These are phyloP conservation scores for Metschnikowia reukaufii DNA, from an alignment of 805 yeast species.

Conservation along the genomic window DNA sequence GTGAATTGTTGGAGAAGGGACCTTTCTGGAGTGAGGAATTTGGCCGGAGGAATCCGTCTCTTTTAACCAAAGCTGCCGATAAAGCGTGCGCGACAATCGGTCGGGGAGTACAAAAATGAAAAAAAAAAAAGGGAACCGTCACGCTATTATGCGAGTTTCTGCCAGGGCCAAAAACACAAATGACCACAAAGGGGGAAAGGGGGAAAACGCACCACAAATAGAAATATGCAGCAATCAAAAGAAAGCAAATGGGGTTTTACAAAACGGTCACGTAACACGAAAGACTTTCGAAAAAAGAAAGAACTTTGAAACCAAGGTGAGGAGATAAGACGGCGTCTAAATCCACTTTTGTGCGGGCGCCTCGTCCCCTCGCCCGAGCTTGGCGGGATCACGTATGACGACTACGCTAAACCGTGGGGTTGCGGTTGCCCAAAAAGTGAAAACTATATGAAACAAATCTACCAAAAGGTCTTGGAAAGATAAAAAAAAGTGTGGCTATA, in stretches of 20 bases:
- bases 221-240: not conserved
- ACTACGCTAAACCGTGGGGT: not conserved
- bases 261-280: not conserved
- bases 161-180: not conserved
- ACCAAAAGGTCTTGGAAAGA: too few relatives aligned
- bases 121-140: not conserved
- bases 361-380: not conserved
- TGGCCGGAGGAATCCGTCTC: not conserved
- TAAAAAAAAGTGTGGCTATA: too few relatives aligned
- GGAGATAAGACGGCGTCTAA: not conserved
- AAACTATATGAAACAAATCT: too few relatives aligned
- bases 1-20: not conserved
- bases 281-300: not conserved
- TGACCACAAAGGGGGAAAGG: not conserved
- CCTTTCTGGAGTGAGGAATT: not conserved
- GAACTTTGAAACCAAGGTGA: not conserved
- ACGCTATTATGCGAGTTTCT: not conserved
- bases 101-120: not conserved
- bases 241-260: not conserved
- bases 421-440: too few relatives aligned
- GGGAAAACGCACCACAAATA: not conserved
- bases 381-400: not conserved
- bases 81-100: constrained; percentile 4
- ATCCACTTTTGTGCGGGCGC: not conserved
- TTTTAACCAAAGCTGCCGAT: not conserved